phyloP scores from a whole-genome alignment of 192 early-diverging fungal genomes.

The Coemansia sp. region DNA sequence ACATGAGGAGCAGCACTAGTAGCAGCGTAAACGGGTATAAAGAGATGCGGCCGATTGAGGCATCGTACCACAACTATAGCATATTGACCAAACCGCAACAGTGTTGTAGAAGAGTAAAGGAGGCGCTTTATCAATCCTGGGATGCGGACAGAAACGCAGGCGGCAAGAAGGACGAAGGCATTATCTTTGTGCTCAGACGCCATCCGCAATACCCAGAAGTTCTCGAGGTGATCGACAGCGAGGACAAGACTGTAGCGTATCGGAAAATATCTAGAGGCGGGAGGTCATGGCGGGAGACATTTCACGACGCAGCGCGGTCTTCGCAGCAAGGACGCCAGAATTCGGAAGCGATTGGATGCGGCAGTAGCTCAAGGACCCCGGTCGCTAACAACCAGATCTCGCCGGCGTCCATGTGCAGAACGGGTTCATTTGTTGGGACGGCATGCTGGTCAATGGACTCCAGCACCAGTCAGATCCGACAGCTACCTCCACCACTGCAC shows the following conservation, averaged over 20 bases:
- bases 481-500: not conserved
- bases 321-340: not conserved
- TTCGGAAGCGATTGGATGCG: not conserved
- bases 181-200: conserved; percentile 21
- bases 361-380: not conserved
- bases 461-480: not conserved
- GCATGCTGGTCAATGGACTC: not conserved
- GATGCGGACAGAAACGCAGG: not conserved
- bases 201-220: conserved; percentile 22
- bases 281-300: conserved; percentile 37
- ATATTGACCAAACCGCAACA: not conserved
- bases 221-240: conserved; percentile 29
- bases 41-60: not conserved
- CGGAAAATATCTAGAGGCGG: conserved; percentile 24
- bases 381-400: not conserved
- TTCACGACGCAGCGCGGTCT: conserved; percentile 22
- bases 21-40: not conserved
- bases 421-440: conserved; percentile 4
- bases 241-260: conserved; percentile 22
- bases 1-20: not conserved
- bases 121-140: not conserved
- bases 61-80: not conserved
- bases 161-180: not conserved
- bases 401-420: not conserved
- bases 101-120: not conserved